phyloP scores from a whole-genome alignment of 2,329 filamentous ascomycete species.

The Aspergillus fumigatiaffinis region DNA sequence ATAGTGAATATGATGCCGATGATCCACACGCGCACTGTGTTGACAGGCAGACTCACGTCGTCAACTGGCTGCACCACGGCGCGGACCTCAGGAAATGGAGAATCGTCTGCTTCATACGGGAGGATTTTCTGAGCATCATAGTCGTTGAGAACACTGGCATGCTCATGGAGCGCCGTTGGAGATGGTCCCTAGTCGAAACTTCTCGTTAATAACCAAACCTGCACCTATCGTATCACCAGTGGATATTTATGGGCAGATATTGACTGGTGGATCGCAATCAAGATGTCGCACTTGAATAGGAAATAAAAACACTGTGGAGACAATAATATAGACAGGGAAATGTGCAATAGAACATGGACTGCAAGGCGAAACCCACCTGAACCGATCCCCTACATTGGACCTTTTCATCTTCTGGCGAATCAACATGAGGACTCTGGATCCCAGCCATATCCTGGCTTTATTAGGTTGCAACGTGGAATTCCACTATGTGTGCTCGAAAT shows the following conservation, averaged over 20 bases:
- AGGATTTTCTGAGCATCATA: conserved; percentile 29
- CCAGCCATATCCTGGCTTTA: neutral
- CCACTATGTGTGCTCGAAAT: neutral
- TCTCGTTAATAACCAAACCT: neutral
- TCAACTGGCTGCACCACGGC: conserved; percentile 33
- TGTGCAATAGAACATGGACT: neutral
- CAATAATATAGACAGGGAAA: neutral
- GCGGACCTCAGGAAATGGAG: conserved; percentile 38
- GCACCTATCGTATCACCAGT: neutral
- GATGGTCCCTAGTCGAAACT: conserved; percentile 11
- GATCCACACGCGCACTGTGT: conserved; percentile 36
- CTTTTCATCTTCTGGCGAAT: conserved; percentile 1
- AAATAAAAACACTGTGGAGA: neutral
- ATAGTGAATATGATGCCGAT: conserved; percentile 38
- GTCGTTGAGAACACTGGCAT: conserved; percentile 26
- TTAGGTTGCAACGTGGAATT: neutral
- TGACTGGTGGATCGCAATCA: neutral
- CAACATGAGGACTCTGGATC: neutral
- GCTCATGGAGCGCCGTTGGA: conserved; percentile 9
- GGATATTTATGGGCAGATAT: neutral
- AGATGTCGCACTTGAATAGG: neutral
- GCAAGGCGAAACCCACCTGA: conserved; percentile 6
- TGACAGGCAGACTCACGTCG: conserved; percentile 29
- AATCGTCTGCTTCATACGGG: conserved; percentile 35
- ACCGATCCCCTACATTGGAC: neutral